Percentiles rank a stretch among this genome's conserved stretches.
Evolutionary conservation across 2,329 filamentous ascomycete genomes (phyloP).

Genomic region (Fusarium armeniacum): DNA sequence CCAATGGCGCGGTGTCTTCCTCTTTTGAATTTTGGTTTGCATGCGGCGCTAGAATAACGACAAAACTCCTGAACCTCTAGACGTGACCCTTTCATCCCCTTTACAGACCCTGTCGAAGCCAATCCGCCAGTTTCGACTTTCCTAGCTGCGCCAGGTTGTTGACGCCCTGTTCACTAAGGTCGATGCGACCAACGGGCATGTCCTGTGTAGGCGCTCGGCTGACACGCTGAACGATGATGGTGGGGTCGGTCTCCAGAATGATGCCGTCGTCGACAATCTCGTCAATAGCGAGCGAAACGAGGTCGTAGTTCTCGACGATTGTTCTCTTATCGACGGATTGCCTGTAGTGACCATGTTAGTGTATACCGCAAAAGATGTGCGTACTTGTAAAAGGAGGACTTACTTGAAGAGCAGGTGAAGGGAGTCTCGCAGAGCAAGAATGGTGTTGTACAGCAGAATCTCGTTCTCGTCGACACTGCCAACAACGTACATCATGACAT

Average conservation of each 20-base stretch:
- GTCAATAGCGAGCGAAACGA: conserved; percentile 93
- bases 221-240: conserved; percentile 91
- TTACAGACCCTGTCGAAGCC: conserved; percentile 86
- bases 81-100: conserved; percentile 19
- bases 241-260: conserved; percentile 96
- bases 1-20: conserved; percentile 42
- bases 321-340: conserved; percentile 98
- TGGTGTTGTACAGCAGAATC: conserved; percentile 93
- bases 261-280: conserved; percentile 97
- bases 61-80: conserved; percentile 46
- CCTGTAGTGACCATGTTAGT: conserved; percentile 61
- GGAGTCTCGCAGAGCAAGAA: conserved; percentile 90
- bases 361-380: conserved; percentile 1
- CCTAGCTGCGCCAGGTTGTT: conserved; percentile 95
- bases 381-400: conserved; percentile 46
- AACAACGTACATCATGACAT: conserved; percentile 96
- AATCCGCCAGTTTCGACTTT: conserved; percentile 90
- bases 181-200: conserved; percentile 91
- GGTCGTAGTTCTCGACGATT: conserved; percentile 98
- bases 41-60: conserved; percentile 51
- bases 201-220: conserved; percentile 93
- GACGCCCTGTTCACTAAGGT: conserved; percentile 94
- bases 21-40: conserved; percentile 44
- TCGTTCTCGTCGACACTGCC: conserved; percentile 95
- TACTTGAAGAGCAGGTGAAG: conserved; percentile 94